These are phyloP conservation scores for Phellopilus nigrolimitatus DNA, from an alignment of 1,284 basidiomycete genomes.

Conservation along the genomic window DNA sequence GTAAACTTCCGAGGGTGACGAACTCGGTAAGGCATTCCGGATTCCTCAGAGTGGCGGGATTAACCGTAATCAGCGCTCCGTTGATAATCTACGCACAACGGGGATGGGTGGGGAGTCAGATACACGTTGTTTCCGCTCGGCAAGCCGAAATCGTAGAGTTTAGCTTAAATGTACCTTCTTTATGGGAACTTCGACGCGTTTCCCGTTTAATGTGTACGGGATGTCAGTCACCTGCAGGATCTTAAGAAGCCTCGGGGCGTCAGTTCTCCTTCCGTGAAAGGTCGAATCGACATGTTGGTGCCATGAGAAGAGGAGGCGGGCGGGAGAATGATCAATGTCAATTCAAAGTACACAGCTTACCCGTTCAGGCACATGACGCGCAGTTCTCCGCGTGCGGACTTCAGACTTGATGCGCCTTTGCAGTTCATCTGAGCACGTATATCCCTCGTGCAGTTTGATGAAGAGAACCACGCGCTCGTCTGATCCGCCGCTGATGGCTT, in stretches of 20 bases:
- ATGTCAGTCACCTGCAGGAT: slow-evolving; percentile 70
- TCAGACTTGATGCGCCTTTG: slow-evolving; percentile 56
- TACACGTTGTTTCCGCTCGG: slow-evolving; percentile 10
- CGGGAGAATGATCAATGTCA: background rate
- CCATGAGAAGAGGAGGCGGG: slow-evolving; percentile 17
- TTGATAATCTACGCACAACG: slow-evolving; percentile 61
- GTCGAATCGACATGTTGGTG: background rate
- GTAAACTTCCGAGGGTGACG: slow-evolving; percentile 46
- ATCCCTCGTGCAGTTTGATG: slow-evolving; percentile 60
- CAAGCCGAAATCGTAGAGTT: background rate
- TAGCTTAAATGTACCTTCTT: slow-evolving; percentile 54
- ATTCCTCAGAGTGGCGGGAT: slow-evolving; percentile 74
- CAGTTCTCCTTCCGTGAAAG: slow-evolving; percentile 11
- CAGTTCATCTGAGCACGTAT: slow-evolving; percentile 46
- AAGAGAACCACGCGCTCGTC: slow-evolving; percentile 86
- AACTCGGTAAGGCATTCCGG: slow-evolving; percentile 70
- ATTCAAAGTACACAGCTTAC: slow-evolving; percentile 35
- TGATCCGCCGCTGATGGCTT: slow-evolving; percentile 61
- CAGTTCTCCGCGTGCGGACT: slow-evolving; percentile 62
- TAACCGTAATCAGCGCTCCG: slow-evolving; percentile 69
- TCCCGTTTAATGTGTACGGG: slow-evolving; percentile 84
- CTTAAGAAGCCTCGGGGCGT: slow-evolving; percentile 33
- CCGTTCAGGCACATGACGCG: slow-evolving; percentile 68
- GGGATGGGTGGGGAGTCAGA: slow-evolving; percentile 22
- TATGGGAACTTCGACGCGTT: slow-evolving; percentile 79